A percentile compares a stretch with the other conserved stretches of the same genome.
These are phyloP conservation scores for Astrothelium subdiscretum DNA, from an alignment of 495 filamentous ascomycete genomes.

Conservation along the genomic window DNA sequence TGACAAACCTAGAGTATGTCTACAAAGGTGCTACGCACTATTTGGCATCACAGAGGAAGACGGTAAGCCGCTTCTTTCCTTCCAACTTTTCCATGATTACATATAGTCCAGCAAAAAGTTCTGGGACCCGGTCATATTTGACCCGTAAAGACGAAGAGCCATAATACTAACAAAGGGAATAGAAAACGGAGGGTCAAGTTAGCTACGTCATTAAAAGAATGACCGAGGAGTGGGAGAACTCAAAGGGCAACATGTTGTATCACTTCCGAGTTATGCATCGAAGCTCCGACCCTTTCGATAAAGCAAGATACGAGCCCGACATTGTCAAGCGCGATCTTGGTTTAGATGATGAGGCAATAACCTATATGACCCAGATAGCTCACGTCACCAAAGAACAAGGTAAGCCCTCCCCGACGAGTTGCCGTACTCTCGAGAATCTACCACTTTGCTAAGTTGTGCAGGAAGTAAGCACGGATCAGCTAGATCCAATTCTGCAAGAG, in stretches of 20 bases:
- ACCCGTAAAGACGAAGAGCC: background rate
- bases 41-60: constrained; percentile 13
- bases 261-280: constrained; percentile 14
- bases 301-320: constrained; percentile 15
- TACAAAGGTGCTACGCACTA: constrained; percentile 11
- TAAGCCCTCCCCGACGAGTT: background rate
- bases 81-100: background rate
- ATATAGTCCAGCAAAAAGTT: background rate
- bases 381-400: background rate
- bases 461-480: background rate
- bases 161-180: background rate
- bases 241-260: constrained; percentile 5
- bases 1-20: constrained; percentile 18
- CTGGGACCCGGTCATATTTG: too few species aligned
- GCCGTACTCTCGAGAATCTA: background rate
- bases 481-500: background rate
- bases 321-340: constrained; percentile 2
- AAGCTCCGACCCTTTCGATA: constrained; percentile 12
- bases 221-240: constrained; percentile 12
- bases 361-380: background rate
- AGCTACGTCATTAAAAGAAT: constrained; percentile 13
- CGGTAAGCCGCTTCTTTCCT: constrained; percentile 10
- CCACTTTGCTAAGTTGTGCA: background rate
- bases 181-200: constrained; percentile 11
- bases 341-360: background rate